Evolutionary conservation across 768 basidiomycete genomes (phyloP).

Genomic region (Suillus paluster): DNA sequence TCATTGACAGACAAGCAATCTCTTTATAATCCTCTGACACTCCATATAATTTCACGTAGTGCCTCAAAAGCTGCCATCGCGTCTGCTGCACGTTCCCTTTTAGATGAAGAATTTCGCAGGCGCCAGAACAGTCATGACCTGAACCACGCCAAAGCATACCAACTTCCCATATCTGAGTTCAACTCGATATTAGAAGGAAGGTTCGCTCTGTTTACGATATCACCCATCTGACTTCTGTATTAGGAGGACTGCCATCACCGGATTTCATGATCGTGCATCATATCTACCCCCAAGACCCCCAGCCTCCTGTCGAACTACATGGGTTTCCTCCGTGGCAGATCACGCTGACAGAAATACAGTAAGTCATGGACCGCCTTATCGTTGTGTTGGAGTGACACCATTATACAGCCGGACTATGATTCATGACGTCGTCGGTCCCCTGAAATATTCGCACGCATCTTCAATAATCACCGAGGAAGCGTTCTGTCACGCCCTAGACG

Average conservation of each 20-base stretch:
- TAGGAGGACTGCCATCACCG: slow-evolving; percentile 60
- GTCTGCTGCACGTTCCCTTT: slow-evolving; percentile 52
- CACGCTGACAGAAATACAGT: slow-evolving; percentile 83
- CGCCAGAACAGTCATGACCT: slow-evolving; percentile 6
- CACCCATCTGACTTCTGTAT: slow-evolving; percentile 11
- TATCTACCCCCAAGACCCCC: slow-evolving; percentile 42
- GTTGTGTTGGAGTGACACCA: not conserved
- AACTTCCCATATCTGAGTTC: slow-evolving; percentile 49
- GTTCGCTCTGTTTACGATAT: slow-evolving; percentile 14
- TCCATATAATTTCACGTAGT: slow-evolving; percentile 60
- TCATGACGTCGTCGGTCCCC: slow-evolving; percentile 12
- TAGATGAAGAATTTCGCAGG: slow-evolving; percentile 26
- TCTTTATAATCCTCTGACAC: slow-evolving; percentile 38
- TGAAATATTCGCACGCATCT: not conserved
- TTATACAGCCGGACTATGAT: slow-evolving; percentile 26
- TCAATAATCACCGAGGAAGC: slow-evolving; percentile 51
- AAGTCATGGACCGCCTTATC: slow-evolving; percentile 29
- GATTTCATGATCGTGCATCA: slow-evolving; percentile 81
- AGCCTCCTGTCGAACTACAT: slow-evolving; percentile 63
- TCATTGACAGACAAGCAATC: slow-evolving; percentile 13
- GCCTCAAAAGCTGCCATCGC: slow-evolving; percentile 72
- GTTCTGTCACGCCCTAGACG: slow-evolving; percentile 74
- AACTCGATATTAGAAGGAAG: slow-evolving; percentile 63
- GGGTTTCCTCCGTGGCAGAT: slow-evolving; percentile 89
- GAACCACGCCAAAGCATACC: slow-evolving; percentile 23